Conservation (phyloP, 2,329 filamentous ascomycete genomes). For the Penicillium verrucosum region DNA sequence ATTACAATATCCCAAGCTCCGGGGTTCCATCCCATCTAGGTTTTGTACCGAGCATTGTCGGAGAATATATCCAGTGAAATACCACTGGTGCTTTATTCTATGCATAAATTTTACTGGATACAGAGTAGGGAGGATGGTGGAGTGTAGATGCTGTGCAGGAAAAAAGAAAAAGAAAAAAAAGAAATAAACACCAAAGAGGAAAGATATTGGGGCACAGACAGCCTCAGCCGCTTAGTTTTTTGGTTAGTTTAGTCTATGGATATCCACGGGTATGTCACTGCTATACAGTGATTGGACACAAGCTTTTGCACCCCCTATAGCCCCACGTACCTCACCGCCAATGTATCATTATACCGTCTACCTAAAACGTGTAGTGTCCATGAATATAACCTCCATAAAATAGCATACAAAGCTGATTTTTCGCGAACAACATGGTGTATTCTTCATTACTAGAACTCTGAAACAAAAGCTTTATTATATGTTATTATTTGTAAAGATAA, state of each 20-base stretch:
- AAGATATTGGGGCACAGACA: slow-evolving; percentile 1
- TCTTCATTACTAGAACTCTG: too few species aligned
- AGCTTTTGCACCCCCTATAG: too few species aligned
- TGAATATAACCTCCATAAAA: too few species aligned
- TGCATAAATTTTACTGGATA: not conserved
- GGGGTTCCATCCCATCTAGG: not conserved
- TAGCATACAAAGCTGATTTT: too few species aligned
- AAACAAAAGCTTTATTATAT: too few species aligned
- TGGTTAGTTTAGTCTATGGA: slow-evolving; percentile 1
- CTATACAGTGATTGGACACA: too few species aligned
- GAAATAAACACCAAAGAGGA: not conserved
- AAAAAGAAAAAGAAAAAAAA: not conserved
- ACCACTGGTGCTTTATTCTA: not conserved
- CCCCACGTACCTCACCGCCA: too few species aligned
- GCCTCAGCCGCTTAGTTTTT: slow-evolving; percentile 7
- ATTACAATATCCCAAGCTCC: not conserved
- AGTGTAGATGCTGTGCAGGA: slow-evolving; percentile 2
- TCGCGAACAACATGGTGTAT: too few species aligned
- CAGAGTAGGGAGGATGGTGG: not conserved
- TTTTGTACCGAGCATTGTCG: not conserved
- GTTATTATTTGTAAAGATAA: too few species aligned
- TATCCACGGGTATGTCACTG: too few species aligned
- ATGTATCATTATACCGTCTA: too few species aligned
- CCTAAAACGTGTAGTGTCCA: too few species aligned
- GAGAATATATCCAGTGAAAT: slow-evolving; percentile 10